These are phyloP conservation scores for Zanthoxylum bungeanum DNA, from an alignment of 345 rosid species.

Conservation along the genomic window DNA sequence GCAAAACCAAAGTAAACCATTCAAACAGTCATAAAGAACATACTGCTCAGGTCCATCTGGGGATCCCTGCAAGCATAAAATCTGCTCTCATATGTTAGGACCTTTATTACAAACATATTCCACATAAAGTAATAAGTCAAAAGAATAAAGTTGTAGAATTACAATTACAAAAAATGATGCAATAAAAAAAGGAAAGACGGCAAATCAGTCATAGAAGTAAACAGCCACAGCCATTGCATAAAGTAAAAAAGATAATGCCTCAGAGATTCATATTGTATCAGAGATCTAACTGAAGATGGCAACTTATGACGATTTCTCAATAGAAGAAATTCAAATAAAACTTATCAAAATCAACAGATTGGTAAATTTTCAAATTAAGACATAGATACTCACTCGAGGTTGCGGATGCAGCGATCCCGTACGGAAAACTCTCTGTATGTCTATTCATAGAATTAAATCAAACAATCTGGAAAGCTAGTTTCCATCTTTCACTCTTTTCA, in stretches of 20 bases:
- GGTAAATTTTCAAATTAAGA: constrained; percentile 7
- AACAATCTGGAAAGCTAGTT: constrained; percentile 25
- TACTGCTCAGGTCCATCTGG: constrained; percentile 98
- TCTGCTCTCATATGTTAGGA: constrained; percentile 47
- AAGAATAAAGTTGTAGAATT: background rate
- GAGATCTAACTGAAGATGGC: background rate
- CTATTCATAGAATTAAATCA: constrained; percentile 41
- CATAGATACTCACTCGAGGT: constrained; percentile 68
- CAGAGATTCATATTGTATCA: background rate
- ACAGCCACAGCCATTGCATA: background rate
- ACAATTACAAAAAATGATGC: background rate
- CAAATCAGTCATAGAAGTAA: background rate
- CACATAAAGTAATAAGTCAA: background rate
- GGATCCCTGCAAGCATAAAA: constrained; percentile 96
- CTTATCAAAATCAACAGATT: background rate
- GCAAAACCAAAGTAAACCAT: constrained; percentile 5
- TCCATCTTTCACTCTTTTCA: background rate
- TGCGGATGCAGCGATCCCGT: constrained; percentile 79
- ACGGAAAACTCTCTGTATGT: constrained; percentile 82
- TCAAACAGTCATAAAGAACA: constrained; percentile 26
- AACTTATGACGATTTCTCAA: background rate
- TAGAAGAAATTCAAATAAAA: background rate
- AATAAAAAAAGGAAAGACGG: background rate
- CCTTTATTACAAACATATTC: background rate
- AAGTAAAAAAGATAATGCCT: background rate